Evolutionary conservation across 306 rosid genomes (phyloP).

Genomic region (Pueraria montana): DNA sequence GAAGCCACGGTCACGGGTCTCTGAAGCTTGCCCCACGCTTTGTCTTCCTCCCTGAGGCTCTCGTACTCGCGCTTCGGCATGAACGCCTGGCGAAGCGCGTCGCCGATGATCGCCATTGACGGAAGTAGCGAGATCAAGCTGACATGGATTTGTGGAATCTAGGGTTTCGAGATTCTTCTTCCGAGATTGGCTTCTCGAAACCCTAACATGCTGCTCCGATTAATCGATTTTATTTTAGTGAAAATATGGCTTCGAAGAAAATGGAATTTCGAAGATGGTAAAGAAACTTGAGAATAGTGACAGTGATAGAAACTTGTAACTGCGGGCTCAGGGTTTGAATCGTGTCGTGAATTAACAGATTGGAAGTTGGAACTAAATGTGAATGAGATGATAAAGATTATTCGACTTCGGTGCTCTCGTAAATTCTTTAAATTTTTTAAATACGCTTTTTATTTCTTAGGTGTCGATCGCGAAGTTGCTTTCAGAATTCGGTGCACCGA

Average conservation of each 20-base stretch:
- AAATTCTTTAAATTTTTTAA: constrained; percentile 29
- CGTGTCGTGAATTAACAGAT: background rate
- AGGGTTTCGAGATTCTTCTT: constrained; percentile 39
- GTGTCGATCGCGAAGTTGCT: background rate
- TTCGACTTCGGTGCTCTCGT: background rate
- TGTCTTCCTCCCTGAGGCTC: constrained; percentile 87
- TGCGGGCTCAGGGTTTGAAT: constrained; percentile 24
- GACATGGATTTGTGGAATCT: background rate
- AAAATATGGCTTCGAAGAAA: background rate
- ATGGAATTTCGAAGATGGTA: background rate
- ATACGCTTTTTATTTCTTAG: background rate
- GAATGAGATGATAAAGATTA: background rate
- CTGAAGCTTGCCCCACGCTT: constrained; percentile 88
- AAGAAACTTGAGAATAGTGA: background rate
- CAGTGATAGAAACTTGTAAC: background rate
- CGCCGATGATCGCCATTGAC: constrained; percentile 84
- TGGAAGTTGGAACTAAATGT: background rate
- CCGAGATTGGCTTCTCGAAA: constrained; percentile 10
- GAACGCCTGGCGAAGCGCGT: constrained; percentile 96
- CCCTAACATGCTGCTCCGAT: constrained; percentile 34
- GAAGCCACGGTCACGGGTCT: constrained; percentile 61
- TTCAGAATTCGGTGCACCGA: background rate
- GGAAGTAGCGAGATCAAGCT: constrained; percentile 8
- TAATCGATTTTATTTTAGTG: background rate
- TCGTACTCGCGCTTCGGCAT: constrained; percentile 94